Evolutionary conservation across 176 grass and related monocot species (phyloP), one percentile per base, ranked within the genome.

Genomic region (Phyllostachys edulis): DNA sequence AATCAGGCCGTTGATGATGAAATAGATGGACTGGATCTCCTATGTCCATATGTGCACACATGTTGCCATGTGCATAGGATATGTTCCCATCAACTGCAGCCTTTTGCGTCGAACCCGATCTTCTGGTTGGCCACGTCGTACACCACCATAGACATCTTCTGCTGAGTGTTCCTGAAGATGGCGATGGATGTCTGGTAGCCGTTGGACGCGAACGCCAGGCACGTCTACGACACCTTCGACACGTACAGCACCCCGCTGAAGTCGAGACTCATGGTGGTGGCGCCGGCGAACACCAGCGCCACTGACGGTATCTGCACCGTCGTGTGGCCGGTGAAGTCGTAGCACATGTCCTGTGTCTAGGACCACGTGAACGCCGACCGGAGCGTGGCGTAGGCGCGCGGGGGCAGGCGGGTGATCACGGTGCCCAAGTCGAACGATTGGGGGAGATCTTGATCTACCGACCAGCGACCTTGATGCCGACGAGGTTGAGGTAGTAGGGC

Each of bases 101-200:
- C 87, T 42, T 82, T 86, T 3, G 91, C 75, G 62, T 49, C 80
- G 74, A 98, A 98, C 0, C 96, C 93, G 51, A 98, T 90, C 80
- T 78, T 95, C 7, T 80, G 16, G 57, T 85, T 86, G 36, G 85
- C 69, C 12, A 95, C 71, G 84, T 98, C 96, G 72, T 98, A 95
- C 5, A 95, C 82, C 7, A 98, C 91, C 26, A 71, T 50, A 42
- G 86, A 41, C 67, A 70, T 91, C 82, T 75, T 93, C 91, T 98
- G 96, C 83, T 98, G 96, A 78, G 85, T 82, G 73, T 95, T 98
- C 7, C 91, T 93, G 26, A 98, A 59, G 67, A 98, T 98, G 17
- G 49, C 67, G 60, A 89, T 18, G 54, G 82, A 84, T 4, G 71
- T 29, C 29, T 86, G 61, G 20, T 76, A 82, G n/a, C 65, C 82